Conservation (phyloP, 2,329 filamentous ascomycete species). For the Alternaria sp. region DNA sequence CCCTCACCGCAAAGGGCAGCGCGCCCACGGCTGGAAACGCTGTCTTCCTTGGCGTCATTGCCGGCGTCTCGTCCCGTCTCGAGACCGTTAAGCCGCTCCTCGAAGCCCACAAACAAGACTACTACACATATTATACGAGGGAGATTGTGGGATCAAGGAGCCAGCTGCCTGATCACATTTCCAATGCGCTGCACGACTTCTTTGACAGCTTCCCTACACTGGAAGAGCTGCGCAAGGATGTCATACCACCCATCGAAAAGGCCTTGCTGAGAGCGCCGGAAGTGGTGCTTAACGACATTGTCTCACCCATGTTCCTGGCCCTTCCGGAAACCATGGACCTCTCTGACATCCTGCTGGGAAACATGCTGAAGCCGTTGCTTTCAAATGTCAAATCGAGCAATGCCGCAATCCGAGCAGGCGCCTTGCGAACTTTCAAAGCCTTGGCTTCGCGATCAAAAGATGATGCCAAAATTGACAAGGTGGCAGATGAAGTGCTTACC, state of each 20-base stretch:
- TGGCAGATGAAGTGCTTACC: slow-evolving; percentile 77
- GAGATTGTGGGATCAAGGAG: slow-evolving; percentile 84
- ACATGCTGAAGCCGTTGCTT: slow-evolving; percentile 85
- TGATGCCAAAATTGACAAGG: slow-evolving; percentile 67
- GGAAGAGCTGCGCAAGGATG: slow-evolving; percentile 76
- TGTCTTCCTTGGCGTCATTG: slow-evolving; percentile 82
- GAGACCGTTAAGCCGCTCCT: slow-evolving; percentile 69
- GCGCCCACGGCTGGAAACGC: slow-evolving; percentile 74
- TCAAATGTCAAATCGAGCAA: slow-evolving; percentile 93
- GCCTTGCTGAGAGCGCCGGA: slow-evolving; percentile 88
- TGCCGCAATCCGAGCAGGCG: slow-evolving; percentile 75
- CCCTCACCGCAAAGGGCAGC: slow-evolving; percentile 73
- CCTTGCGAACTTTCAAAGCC: slow-evolving; percentile 75
- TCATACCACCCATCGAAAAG: slow-evolving; percentile 87
- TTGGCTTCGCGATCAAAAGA: slow-evolving; percentile 71
- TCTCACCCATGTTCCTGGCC: slow-evolving; percentile 75
- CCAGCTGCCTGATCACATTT: slow-evolving; percentile 74
- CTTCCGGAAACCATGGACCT: slow-evolving; percentile 78
- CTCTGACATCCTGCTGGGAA: slow-evolving; percentile 73
- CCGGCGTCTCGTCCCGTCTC: slow-evolving; percentile 83
- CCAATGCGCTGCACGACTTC: slow-evolving; percentile 79
- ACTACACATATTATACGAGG: slow-evolving; percentile 83
- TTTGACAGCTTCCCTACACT: slow-evolving; percentile 76
- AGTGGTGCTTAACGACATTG: slow-evolving; percentile 80
- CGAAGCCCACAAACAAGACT: slow-evolving; percentile 71